These are phyloP conservation scores for Spiraea crenata DNA, from an alignment of 331 rosid genomes.

Conservation along the genomic window DNA sequence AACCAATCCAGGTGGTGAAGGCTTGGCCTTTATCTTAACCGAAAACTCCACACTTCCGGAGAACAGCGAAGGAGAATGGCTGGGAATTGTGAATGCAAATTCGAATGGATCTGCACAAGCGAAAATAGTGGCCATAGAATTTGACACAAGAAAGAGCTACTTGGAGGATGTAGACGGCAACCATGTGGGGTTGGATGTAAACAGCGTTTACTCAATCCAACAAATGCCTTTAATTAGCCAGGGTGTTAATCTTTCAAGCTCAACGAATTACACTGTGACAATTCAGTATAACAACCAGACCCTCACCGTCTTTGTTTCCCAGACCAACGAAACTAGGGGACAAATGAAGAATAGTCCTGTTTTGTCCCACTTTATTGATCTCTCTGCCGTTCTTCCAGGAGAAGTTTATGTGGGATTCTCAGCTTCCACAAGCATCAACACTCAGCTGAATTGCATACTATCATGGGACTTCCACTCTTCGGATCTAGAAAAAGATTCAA, in stretches of 20 bases:
- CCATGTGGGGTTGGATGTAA: slow-evolving; percentile 61
- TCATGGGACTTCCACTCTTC: slow-evolving; percentile 44
- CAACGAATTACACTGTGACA: slow-evolving; percentile 3
- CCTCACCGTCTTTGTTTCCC: slow-evolving; percentile 38
- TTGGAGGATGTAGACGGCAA: slow-evolving; percentile 45
- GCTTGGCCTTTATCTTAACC: slow-evolving; percentile 63
- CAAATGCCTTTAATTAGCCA: slow-evolving; percentile 31
- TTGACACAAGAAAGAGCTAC: slow-evolving; percentile 61
- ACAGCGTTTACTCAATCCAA: slow-evolving; percentile 43
- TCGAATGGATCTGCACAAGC: slow-evolving; percentile 39
- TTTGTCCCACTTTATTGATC: slow-evolving; percentile 38
- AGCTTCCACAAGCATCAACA: slow-evolving; percentile 53
- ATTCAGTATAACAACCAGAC: slow-evolving; percentile 40
- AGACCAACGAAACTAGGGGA: slow-evolving; percentile 10
- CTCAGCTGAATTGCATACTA: slow-evolving; percentile 46
- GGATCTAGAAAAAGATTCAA: background rate
- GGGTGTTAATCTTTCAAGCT: slow-evolving; percentile 40
- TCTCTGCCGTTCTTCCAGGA: slow-evolving; percentile 46
- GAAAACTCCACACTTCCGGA: slow-evolving; percentile 32
- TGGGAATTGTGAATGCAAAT: slow-evolving; percentile 52
- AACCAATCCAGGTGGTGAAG: slow-evolving; percentile 58
- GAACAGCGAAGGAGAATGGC: slow-evolving; percentile 56
- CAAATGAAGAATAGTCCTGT: slow-evolving; percentile 29
- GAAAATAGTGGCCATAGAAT: slow-evolving; percentile 55
- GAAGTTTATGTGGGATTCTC: slow-evolving; percentile 61